These are phyloP conservation scores for Aspergillus conjunctus DNA, from an alignment of 495 filamentous ascomycete species.

Conservation along the genomic window DNA sequence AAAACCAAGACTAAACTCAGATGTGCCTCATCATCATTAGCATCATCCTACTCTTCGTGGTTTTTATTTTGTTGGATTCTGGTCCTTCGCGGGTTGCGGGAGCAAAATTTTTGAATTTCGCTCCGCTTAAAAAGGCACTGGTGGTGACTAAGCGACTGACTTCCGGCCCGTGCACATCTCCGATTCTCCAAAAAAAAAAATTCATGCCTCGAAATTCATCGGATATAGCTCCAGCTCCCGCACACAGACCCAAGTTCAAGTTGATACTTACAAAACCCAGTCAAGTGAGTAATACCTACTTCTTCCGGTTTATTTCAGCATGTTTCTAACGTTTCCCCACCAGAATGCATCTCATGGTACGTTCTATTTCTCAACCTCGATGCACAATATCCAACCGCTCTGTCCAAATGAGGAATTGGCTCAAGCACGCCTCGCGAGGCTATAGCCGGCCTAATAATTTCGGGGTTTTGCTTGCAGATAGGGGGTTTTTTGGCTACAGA, in stretches of 20 bases:
- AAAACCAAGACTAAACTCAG: conserved; percentile 15
- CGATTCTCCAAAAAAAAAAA: conserved; percentile 36
- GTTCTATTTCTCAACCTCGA: conserved; percentile 1
- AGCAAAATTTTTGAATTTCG: conserved; percentile 22
- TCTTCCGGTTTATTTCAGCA: background rate
- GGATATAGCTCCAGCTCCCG: conserved; percentile 12
- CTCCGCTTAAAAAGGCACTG: conserved; percentile 32
- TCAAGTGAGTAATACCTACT: conserved; percentile 34
- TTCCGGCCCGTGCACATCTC: conserved; percentile 21
- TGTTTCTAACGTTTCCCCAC: conserved; percentile 23
- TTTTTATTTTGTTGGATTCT: background rate
- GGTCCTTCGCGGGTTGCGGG: conserved; percentile 21
- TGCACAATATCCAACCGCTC: background rate
- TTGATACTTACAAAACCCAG: background rate
- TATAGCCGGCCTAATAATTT: background rate
- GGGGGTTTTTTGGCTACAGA: background rate
- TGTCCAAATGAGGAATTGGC: background rate
- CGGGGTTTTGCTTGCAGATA: background rate
- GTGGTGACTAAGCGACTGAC: conserved; percentile 37
- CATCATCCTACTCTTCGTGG: conserved; percentile 8
- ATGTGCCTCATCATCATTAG: conserved; percentile 25
- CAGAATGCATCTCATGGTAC: conserved; percentile 58
- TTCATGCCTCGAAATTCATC: conserved; percentile 10
- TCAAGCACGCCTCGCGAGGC: background rate
- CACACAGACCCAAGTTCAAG: conserved; percentile 1